Evolutionary conservation across 2,329 filamentous ascomycete species (phyloP).

Genomic region (Diaporthe sp.): DNA sequence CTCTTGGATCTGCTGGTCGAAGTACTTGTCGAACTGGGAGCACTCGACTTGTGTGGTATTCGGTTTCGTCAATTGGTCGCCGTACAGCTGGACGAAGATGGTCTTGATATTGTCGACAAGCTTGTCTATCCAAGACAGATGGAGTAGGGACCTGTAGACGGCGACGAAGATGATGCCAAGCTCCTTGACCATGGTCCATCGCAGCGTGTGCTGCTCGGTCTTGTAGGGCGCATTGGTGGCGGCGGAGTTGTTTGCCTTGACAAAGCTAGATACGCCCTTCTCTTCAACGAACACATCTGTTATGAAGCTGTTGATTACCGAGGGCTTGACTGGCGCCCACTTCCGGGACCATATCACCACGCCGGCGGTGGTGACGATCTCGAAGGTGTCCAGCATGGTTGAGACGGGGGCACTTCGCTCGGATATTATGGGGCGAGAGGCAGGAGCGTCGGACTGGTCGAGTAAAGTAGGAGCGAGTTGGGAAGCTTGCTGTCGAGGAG

Average conservation of each 20-base stretch:
- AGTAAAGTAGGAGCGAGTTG: not conserved
- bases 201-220: conserved; percentile 93
- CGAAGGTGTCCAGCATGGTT: conserved; percentile 93
- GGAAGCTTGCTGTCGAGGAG: not conserved
- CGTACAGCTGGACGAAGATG: conserved; percentile 92
- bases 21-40: conserved; percentile 88
- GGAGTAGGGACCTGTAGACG: conserved; percentile 95
- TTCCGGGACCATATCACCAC: conserved; percentile 96
- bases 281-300: conserved; percentile 98
- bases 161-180: conserved; percentile 97
- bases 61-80: conserved; percentile 85
- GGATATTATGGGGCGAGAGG: not conserved
- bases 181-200: conserved; percentile 94
- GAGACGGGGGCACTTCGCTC: conserved; percentile 23
- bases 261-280: conserved; percentile 75
- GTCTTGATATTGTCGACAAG: conserved; percentile 95
- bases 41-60: conserved; percentile 85
- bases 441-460: not conserved
- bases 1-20: conserved; percentile 91
- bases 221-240: conserved; percentile 81
- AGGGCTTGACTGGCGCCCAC: conserved; percentile 83
- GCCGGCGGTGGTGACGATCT: conserved; percentile 95
- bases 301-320: conserved; percentile 94
- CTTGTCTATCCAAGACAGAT: conserved; percentile 97
- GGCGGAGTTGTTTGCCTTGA: conserved; percentile 71